These are phyloP conservation scores for Mortierella sp. DNA, from an alignment of 371 early-diverging fungal genomes.

Conservation along the genomic window DNA sequence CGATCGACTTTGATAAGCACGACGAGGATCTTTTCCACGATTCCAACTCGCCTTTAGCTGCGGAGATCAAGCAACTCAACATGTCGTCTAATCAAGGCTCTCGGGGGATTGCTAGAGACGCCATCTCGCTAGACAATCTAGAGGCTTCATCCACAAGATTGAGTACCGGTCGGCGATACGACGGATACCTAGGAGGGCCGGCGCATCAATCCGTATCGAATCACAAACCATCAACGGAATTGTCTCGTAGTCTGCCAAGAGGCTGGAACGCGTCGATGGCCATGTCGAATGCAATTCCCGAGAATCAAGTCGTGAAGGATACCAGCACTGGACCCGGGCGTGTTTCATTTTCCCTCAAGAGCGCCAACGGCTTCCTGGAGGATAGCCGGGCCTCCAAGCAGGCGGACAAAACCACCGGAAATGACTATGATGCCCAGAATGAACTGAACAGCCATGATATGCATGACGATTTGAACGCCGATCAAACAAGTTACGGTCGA, in stretches of 20 bases:
- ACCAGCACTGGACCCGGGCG: constrained; percentile 15
- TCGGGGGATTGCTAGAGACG: constrained; percentile 26
- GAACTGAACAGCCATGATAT: constrained; percentile 9
- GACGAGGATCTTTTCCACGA: constrained; percentile 61
- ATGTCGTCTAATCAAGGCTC: constrained; percentile 8
- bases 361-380: constrained; percentile 42
- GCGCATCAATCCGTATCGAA: constrained; percentile 27
- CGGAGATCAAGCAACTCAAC: constrained; percentile 36
- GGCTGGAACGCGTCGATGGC: constrained; percentile 27
- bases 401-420: constrained; percentile 15
- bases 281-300: constrained; percentile 24
- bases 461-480: constrained; percentile 23
- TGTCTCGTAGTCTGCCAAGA: constrained; percentile 47
- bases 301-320: constrained; percentile 29
- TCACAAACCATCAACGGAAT: constrained; percentile 30
- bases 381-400: constrained; percentile 41
- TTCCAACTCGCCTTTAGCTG: constrained; percentile 26
- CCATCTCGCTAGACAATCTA: constrained; percentile 26
- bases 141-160: constrained; percentile 8
- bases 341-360: constrained; percentile 51
- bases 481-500: constrained; percentile 34
- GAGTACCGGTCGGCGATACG: constrained; percentile 24
- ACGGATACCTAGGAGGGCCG: constrained; percentile 25
- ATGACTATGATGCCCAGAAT: constrained; percentile 20
- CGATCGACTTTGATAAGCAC: constrained; percentile 62